Evolutionary conservation across 106 monocot species (phyloP), one percentile per base, ranked within the genome.

Genomic region (Dendrobium huoshanense): DNA sequence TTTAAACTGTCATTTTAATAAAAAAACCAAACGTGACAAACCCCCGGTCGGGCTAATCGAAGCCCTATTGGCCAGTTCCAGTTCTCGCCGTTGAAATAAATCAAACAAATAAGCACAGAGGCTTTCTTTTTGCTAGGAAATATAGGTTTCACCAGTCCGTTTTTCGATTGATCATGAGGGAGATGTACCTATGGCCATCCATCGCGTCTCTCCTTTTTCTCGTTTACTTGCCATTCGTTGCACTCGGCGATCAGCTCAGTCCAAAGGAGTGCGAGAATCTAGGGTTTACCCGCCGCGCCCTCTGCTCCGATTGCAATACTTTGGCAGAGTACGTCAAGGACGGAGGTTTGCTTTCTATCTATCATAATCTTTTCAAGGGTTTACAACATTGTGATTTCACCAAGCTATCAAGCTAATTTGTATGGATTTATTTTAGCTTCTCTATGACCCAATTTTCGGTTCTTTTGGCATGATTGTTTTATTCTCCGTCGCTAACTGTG

Each of bases 271-370:
- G 99, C 91, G 91, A 99, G 87, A 77, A 89, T 73, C 91, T 99
- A 78, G 99, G 95, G 64, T 99, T 99, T 85, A 99, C 95, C 0
- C 93, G 93, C 45, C 99, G 93, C 76, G 99, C 95, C 51, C 87
- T 99, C 77, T 99, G 99, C 90, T 99, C 99, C 83, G 99, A 99
- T 80, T 95, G 99, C 85, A 86, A 88, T 82, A 61, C 90, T 82
- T 87, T 99, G 41, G 89, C 91, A 72, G 91, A 95, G 85, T 99
- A 88, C 78, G 93, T 95, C 83, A 99, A 99, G 85, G 78, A 92
- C 80, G 75, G 87, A 83, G 91, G 91, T 92, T 79, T 24, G 8
- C 18, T 41, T 4, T 19, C 67, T 22, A 44, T 76, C 41, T 15
- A 64, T 79, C 27, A 11, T 44, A 19, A 5, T 43, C 59, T 10